phyloP scores from a whole-genome alignment of 805 yeast genomes.

The Dipodascus albidus region DNA sequence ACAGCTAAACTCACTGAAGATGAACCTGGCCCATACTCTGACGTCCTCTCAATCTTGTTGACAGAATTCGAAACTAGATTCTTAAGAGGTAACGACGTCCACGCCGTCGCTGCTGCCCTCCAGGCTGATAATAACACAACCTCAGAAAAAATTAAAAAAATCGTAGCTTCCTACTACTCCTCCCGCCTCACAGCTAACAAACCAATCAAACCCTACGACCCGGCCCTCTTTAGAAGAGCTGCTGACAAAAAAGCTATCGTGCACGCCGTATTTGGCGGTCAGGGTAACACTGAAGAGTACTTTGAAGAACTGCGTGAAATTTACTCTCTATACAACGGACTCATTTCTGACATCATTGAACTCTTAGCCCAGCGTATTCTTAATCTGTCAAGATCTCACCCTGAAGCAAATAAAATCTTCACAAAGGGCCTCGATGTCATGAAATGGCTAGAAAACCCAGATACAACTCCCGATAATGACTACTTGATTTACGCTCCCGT shows the following conservation, averaged over 20 bases:
- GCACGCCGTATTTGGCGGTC: constrained; percentile 94
- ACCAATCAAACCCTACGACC: constrained; percentile 38
- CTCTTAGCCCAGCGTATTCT: constrained; percentile 60
- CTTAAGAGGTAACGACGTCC: constrained; percentile 70
- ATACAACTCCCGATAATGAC: constrained; percentile 79
- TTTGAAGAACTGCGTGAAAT: constrained; percentile 90
- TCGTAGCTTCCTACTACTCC: constrained; percentile 68
- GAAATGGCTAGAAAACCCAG: constrained; percentile 78
- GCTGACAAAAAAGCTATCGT: constrained; percentile 43
- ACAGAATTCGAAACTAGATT: constrained; percentile 78
- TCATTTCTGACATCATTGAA: constrained; percentile 59
- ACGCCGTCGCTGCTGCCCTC: constrained; percentile 69
- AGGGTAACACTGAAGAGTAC: constrained; percentile 96
- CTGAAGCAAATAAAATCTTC: constrained; percentile 75
- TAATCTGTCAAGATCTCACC: constrained; percentile 54
- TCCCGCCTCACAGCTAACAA: constrained; percentile 41
- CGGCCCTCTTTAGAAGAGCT: constrained; percentile 53
- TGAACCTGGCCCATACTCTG: constrained; percentile 46
- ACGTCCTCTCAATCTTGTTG: constrained; percentile 58
- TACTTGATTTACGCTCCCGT: constrained; percentile 86
- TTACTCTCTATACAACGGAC: constrained; percentile 63
- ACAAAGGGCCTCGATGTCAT: constrained; percentile 88
- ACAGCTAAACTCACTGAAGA: constrained; percentile 26
- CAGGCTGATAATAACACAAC: constrained; percentile 39
- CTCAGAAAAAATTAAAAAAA: constrained; percentile 52